phyloP scores from a whole-genome alignment of 768 basidiomycete genomes.

The Pisolithus tinctorius region DNA sequence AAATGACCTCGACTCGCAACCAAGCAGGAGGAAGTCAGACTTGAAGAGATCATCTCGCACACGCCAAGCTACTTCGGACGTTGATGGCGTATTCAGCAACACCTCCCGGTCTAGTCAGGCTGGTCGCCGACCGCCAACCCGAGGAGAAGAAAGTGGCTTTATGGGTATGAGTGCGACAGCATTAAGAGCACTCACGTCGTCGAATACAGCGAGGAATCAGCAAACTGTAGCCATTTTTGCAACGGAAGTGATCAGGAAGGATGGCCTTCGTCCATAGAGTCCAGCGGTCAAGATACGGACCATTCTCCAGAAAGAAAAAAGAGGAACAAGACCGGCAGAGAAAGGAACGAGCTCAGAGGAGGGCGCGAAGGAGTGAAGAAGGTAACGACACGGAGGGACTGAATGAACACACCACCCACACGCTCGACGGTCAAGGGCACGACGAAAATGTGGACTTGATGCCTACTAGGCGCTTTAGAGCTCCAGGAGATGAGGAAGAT shows the following conservation, averaged over 20 bases:
- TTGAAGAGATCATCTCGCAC: conserved; percentile 46
- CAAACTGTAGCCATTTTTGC: conserved; percentile 54
- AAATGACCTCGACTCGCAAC: not conserved
- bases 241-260: conserved; percentile 63
- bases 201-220: conserved; percentile 72
- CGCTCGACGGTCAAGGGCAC: too few relatives aligned
- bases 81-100: conserved; percentile 34
- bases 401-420: too few relatives aligned
- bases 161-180: conserved; percentile 64
- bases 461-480: conserved; percentile 43
- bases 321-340: conserved; percentile 54
- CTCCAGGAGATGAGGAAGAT: conserved; percentile 78
- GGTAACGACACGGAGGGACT: too few relatives aligned
- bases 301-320: conserved; percentile 54
- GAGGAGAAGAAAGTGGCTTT: conserved; percentile 39
- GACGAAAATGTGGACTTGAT: conserved; percentile 22
- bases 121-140: conserved; percentile 39
- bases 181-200: conserved; percentile 60
- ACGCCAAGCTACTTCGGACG: conserved; percentile 35
- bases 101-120: conserved; percentile 26
- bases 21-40: conserved; percentile 11
- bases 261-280: conserved; percentile 69
- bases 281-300: conserved; percentile 71
- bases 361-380: too few relatives aligned
- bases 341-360: too few relatives aligned